Conservation (phyloP, 768 basidiomycete genomes). For the Xerocomellus dryophilus region DNA sequence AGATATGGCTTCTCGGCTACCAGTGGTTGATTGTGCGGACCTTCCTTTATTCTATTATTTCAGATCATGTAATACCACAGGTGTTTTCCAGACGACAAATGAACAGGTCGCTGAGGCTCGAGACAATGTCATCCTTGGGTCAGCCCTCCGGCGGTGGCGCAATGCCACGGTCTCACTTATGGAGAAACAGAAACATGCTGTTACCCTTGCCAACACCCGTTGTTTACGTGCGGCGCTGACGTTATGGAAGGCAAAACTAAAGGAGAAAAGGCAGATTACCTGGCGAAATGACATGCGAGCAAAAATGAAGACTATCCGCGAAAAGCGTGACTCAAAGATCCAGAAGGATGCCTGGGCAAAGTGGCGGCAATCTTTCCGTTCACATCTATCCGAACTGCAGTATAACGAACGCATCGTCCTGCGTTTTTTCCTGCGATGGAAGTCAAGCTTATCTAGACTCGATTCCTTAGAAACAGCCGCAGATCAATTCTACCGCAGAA, state of each 20-base stretch:
- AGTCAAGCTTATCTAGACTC: slow-evolving; percentile 37
- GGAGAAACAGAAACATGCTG: slow-evolving; percentile 43
- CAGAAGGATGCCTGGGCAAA: slow-evolving; percentile 57
- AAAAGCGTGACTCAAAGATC: slow-evolving; percentile 51
- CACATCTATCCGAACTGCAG: slow-evolving; percentile 49
- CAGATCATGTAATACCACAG: slow-evolving; percentile 12
- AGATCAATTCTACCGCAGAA: slow-evolving; percentile 43
- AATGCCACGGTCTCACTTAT: slow-evolving; percentile 35
- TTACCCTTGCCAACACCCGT: slow-evolving; percentile 43
- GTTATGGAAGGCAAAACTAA: slow-evolving; percentile 54
- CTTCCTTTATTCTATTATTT: slow-evolving; percentile 10
- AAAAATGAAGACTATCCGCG: slow-evolving; percentile 62
- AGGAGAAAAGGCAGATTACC: slow-evolving; percentile 51
- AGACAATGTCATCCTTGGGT: slow-evolving; percentile 59
- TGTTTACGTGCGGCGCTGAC: slow-evolving; percentile 41
- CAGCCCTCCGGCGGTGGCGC: slow-evolving; percentile 62
- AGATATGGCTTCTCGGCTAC: slow-evolving; percentile 69
- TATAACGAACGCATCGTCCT: slow-evolving; percentile 43
- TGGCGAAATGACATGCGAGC: slow-evolving; percentile 71
- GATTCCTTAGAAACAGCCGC: slow-evolving; percentile 48
- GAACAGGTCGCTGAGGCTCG: slow-evolving; percentile 68
- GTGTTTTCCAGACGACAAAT: slow-evolving; percentile 56
- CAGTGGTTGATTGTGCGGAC: slow-evolving; percentile 70
- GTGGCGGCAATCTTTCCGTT: slow-evolving; percentile 62
- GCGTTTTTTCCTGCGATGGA: slow-evolving; percentile 55